These are phyloP conservation scores for Combretum micranthum DNA, from an alignment of 345 rosid genomes.

Conservation along the genomic window DNA sequence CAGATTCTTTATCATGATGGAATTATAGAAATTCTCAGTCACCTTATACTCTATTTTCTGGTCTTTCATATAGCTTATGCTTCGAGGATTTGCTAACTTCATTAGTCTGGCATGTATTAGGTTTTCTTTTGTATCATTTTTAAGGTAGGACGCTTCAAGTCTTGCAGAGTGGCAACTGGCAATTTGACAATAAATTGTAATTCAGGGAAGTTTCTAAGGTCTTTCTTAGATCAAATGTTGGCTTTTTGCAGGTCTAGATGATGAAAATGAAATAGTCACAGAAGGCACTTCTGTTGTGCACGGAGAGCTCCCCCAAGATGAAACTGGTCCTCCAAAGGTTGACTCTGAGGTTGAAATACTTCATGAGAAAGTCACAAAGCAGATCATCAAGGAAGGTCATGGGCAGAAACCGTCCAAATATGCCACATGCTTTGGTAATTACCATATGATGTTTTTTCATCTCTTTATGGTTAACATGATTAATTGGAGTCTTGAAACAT, in stretches of 20 bases:
- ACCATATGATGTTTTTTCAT: background rate
- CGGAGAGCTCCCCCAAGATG: slow-evolving; percentile 54
- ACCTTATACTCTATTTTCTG: too few relatives aligned
- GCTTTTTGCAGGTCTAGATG: slow-evolving; percentile 23
- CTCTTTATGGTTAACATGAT: background rate
- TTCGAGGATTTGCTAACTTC: too few relatives aligned
- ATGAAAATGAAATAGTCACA: slow-evolving; percentile 48
- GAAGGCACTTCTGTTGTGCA: slow-evolving; percentile 53
- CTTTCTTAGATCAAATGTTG: background rate
- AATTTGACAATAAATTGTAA: too few relatives aligned
- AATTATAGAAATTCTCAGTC: too few relatives aligned
- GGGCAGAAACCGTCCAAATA: slow-evolving; percentile 89
- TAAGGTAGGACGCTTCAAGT: too few relatives aligned
- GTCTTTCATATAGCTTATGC: too few relatives aligned
- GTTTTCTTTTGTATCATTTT: too few relatives aligned
- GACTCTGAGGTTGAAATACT: slow-evolving; percentile 55
- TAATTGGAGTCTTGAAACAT: background rate
- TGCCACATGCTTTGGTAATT: slow-evolving; percentile 88
- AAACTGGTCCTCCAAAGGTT: slow-evolving; percentile 58
- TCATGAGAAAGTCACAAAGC: slow-evolving; percentile 82
- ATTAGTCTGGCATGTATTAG: too few relatives aligned
- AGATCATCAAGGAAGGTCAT: slow-evolving; percentile 82
- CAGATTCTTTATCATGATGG: too few relatives aligned
- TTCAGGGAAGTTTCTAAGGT: too few relatives aligned
- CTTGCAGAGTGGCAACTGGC: too few relatives aligned